Conservation (phyloP, 2,329 filamentous ascomycete species). For the Daldinia sp. region DNA sequence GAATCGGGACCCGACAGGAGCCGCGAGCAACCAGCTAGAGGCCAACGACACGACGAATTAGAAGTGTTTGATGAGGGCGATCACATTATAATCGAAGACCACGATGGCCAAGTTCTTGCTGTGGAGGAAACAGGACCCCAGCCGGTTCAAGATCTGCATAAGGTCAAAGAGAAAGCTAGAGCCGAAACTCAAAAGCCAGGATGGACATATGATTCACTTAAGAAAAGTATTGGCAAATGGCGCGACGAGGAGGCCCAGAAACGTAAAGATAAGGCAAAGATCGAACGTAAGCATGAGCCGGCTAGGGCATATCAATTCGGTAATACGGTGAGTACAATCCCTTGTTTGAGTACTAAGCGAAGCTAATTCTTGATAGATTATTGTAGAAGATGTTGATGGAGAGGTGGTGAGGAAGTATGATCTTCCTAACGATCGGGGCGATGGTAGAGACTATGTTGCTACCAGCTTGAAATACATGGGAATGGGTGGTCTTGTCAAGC, state of each 20-base stretch:
- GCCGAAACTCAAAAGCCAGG: slow-evolving; percentile 49
- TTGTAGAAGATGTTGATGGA: slow-evolving; percentile 86
- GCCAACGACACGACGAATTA: slow-evolving; percentile 48
- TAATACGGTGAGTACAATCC: slow-evolving; percentile 66
- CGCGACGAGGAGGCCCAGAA: slow-evolving; percentile 68
- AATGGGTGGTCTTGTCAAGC: slow-evolving; percentile 56
- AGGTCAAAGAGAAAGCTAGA: slow-evolving; percentile 47
- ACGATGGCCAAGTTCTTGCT: slow-evolving; percentile 84
- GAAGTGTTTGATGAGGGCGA: slow-evolving; percentile 84
- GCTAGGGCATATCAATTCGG: slow-evolving; percentile 88
- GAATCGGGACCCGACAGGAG: slow-evolving; percentile 38
- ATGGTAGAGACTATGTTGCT: slow-evolving; percentile 53
- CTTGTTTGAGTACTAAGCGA: background rate
- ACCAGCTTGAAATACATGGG: slow-evolving; percentile 64
- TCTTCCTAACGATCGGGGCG: slow-evolving; percentile 64
- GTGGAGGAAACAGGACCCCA: slow-evolving; percentile 57
- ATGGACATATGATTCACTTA: slow-evolving; percentile 57
- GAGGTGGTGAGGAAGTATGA: slow-evolving; percentile 88
- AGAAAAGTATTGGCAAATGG: slow-evolving; percentile 60
- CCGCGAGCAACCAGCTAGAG: slow-evolving; percentile 15
- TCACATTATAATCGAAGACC: slow-evolving; percentile 82
- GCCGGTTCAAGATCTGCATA: slow-evolving; percentile 27
- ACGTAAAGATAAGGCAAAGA: slow-evolving; percentile 67
- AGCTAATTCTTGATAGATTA: slow-evolving; percentile 65
- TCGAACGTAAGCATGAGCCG: slow-evolving; percentile 68